These are phyloP conservation scores for Botrytis byssoidea DNA, from an alignment of 2,329 filamentous ascomycete species.

Conservation along the genomic window DNA sequence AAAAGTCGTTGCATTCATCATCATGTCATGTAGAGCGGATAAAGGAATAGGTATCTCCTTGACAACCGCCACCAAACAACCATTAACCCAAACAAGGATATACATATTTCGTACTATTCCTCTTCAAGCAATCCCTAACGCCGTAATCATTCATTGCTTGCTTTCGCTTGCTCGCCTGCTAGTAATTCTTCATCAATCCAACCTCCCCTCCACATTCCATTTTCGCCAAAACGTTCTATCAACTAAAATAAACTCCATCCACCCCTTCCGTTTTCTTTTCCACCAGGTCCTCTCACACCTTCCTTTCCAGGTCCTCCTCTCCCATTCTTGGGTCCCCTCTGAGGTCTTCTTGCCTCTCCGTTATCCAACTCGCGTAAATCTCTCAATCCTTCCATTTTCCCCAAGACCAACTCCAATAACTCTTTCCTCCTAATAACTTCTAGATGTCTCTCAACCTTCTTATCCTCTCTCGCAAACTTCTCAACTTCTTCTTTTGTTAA, in stretches of 20 bases:
- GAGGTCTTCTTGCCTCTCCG: slow-evolving; percentile 44
- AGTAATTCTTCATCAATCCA: background rate
- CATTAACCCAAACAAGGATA: background rate
- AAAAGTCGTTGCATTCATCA: slow-evolving; percentile 18
- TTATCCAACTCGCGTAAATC: slow-evolving; percentile 65
- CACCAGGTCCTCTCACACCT: slow-evolving; percentile 21
- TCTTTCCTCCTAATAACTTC: slow-evolving; percentile 93
- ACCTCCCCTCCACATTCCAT: background rate
- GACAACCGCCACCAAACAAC: background rate
- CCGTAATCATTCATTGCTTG: background rate
- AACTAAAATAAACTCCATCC: slow-evolving; percentile 21
- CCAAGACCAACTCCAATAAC: slow-evolving; percentile 84
- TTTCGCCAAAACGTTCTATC: background rate
- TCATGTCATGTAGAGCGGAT: slow-evolving; percentile 6
- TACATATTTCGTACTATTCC: slow-evolving; percentile 13
- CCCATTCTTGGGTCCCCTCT: slow-evolving; percentile 24
- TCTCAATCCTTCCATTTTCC: slow-evolving; percentile 91
- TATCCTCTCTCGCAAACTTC: slow-evolving; percentile 87
- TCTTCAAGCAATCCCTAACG: slow-evolving; percentile 12
- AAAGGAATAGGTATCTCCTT: slow-evolving; percentile 1
- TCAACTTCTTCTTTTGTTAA: slow-evolving; percentile 79
- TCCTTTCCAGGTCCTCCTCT: slow-evolving; percentile 21
- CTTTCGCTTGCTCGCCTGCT: slow-evolving; percentile 5
- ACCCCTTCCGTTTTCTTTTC: slow-evolving; percentile 14
- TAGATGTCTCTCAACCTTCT: slow-evolving; percentile 82